Evolutionary conservation across 2,329 filamentous ascomycete species (phyloP), one percentile per base, ranked within the genome.

Genomic region (Clonostachys rosea): DNA sequence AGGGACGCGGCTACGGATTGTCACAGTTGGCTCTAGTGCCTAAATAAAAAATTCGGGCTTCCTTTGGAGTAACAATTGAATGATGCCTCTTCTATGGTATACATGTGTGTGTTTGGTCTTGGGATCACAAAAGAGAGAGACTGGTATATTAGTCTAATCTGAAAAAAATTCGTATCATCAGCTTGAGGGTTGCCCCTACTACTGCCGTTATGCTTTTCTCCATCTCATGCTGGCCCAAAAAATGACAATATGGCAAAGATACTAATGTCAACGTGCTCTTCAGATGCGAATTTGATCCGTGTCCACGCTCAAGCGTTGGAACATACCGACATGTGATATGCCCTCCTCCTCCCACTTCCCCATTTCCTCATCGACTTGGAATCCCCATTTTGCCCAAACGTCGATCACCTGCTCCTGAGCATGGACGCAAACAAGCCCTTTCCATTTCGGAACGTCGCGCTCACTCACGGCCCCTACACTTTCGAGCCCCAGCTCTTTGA

Each of bases 241-340:
- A 16, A 17, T 17, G 20, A 24, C 24, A 24, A 24, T 24, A 24
- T 30, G 24, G 8, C 24, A 30, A 30, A 30, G 24, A 10, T 30
- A 10, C 24, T 10, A 30, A 30, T 4, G 24, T 30, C 2, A 10
- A 30, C 3, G 9, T 30, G 24, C 36, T 39, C 36, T 18, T 18
- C 17, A 65, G 37, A 60, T 55, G 33, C 51, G 56, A 41, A 59
- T 52, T 35, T 55, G 45, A 47, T 60, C 55, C 39, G 57, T 52
- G 16, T 48, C 51, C 5, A 72, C 51, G 5, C 70, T 59, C 30
- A 83, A 50, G 34, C 79, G 68, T 53, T 65, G 58, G 53, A 80
- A 95, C 91, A 96, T 95, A 50, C 88, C 91, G 16, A 95, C 76
- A 70, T 96, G 90, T 53, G 79, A 74, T 47, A 96, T 92, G 5